Evolutionary conservation across 345 rosid genomes (phyloP).

Genomic region (Syzygium grande): DNA sequence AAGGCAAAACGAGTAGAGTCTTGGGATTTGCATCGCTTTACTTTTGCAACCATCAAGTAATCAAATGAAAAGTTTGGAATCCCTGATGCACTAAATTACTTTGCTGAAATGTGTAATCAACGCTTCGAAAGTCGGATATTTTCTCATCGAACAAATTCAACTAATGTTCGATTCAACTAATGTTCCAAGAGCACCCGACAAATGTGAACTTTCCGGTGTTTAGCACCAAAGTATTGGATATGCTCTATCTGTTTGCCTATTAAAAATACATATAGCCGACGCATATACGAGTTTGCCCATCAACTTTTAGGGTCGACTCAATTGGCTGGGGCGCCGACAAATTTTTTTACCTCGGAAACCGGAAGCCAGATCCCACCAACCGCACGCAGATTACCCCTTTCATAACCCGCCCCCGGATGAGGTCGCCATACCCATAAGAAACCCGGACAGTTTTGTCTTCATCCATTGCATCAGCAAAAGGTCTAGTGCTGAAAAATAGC

Average conservation of each 20-base stretch:
- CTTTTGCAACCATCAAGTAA: no score
- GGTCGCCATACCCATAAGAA: no score
- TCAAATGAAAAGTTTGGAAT: background rate
- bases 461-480: background rate
- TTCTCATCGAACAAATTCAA: fast-evolving
- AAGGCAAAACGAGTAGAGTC: no score
- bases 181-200: background rate
- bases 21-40: no score
- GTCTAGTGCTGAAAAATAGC: no score
- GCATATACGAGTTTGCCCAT: no score
- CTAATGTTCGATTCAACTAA: background rate
- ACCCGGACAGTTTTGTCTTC: no score
- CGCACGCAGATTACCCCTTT: no score
- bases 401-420: no score
- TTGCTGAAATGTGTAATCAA: background rate
- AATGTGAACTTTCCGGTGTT: background rate
- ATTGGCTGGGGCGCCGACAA: background rate
- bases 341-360: no score
- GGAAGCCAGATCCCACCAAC: no score
- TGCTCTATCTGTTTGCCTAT: background rate
- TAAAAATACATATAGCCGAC: no score
- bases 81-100: background rate
- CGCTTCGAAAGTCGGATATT: background rate
- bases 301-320: background rate
- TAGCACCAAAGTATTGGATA: background rate